Evolutionary conservation across 345 rosid genomes (phyloP).

Genomic region (Carallia brachiata): DNA sequence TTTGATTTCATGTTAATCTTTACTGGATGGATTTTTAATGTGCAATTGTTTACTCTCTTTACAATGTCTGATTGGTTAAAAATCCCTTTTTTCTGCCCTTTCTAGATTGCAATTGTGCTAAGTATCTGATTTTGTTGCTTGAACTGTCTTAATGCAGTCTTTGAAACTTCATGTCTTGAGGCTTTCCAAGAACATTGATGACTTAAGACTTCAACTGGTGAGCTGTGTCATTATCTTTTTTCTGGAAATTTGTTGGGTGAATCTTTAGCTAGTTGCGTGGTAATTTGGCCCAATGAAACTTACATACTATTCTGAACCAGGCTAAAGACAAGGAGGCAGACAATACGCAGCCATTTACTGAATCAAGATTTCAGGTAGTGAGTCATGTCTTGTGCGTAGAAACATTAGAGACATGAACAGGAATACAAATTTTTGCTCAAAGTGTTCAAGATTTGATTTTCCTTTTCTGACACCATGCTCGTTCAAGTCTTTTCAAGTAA

Average conservation of each 20-base stretch:
- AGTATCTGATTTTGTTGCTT: conserved; percentile 10
- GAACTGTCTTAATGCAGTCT: conserved; percentile 51
- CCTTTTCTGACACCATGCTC: too few relatives aligned
- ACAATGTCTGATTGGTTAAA: not conserved
- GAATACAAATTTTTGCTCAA: not conserved
- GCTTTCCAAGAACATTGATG: conserved; percentile 63
- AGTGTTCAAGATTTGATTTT: too few relatives aligned
- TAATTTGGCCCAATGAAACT: not conserved
- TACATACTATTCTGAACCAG: conserved; percentile 36
- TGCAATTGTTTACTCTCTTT: not conserved
- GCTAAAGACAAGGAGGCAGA: conserved; percentile 46
- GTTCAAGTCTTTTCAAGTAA: not conserved
- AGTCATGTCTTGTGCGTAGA: conserved; percentile 9
- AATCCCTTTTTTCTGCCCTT: too few relatives aligned
- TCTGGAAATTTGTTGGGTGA: conserved; percentile 2
- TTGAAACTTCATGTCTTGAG: conserved; percentile 83
- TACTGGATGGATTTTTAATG: not conserved
- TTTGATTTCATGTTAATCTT: not conserved
- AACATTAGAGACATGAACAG: not conserved
- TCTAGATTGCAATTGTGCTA: not conserved
- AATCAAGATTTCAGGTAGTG: conserved; percentile 39
- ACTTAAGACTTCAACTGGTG: conserved; percentile 65
- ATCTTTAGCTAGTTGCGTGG: not conserved
- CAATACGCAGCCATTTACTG: conserved; percentile 31
- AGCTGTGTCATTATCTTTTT: conserved; percentile 23